Evolutionary conservation across 2,329 filamentous ascomycete species (phyloP), one percentile per base, ranked within the genome.

Genomic region (Fusarium udum): DNA sequence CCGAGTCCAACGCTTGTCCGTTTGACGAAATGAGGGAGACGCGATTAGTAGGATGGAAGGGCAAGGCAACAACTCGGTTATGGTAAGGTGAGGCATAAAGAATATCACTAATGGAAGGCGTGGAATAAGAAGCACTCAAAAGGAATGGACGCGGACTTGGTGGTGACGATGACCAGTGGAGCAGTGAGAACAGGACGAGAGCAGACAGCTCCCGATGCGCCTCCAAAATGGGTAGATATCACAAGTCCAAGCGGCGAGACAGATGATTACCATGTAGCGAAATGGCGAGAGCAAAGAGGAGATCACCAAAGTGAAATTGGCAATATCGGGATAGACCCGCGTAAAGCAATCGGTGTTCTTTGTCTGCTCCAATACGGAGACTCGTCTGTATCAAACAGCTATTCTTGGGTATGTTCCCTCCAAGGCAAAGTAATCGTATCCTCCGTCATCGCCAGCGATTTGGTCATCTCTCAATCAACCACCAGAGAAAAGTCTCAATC

Each of bases 251-350:
- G 4, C 4, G 22, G 11, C 12, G 11, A 26, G 31, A 34, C 9
- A 52, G 31, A 26, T 12, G 3, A n/a, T 16, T 2, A 8, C 3
- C 10, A 15, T 16, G 7, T 2, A 55, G 20, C 4, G 7, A 18
- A 22, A 18, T 45, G 39, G 3, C 2, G 3, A 26, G 18, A 10
- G 5, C n/a, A 22, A 53, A n/a, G n/a, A 14, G 1, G 9, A 15
- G 3, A 20, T 12, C 18, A 11, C 43, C 6, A 32, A 8, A 31
- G n/a, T 3, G 28, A 11, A 8, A 32, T 24, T 11, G 20, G 6
- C 8, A 37, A 6, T 3, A 26, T 12, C 4, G 24, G 20, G 14
- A 4, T 5, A 13, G 20, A 16, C 7, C 13, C 1, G 8, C 7
- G 11, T 18, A n/a, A 18, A 62, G 32, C 22, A 58, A 58, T 10